Conservation (phyloP, 2,329 filamentous ascomycete genomes). For the Cladosporium velox region DNA sequence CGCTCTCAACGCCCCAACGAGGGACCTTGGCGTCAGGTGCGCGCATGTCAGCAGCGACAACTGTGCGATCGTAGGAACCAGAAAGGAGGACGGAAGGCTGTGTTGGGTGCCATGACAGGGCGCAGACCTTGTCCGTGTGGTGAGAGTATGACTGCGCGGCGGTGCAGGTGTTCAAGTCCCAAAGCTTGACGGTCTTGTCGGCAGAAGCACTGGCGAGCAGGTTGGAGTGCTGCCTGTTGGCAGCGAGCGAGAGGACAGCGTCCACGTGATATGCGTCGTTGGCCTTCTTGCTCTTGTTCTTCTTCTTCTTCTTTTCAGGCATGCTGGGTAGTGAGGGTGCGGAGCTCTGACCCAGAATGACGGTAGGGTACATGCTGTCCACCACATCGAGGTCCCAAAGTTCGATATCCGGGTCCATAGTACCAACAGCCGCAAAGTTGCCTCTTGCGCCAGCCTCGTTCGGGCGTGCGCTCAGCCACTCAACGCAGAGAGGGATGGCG, state of each 20-base stretch:
- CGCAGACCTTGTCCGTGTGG: slow-evolving; percentile 98
- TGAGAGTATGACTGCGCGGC: slow-evolving; percentile 95
- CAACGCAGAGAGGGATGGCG: slow-evolving; percentile 89
- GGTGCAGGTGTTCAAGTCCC: slow-evolving; percentile 89
- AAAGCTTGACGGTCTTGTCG: slow-evolving; percentile 95
- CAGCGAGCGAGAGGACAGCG: slow-evolving; percentile 84
- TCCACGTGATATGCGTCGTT: slow-evolving; percentile 95
- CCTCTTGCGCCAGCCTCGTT: slow-evolving; percentile 72
- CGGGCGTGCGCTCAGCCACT: slow-evolving; percentile 94
- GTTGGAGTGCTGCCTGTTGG: slow-evolving; percentile 91
- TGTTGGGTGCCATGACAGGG: slow-evolving; percentile 85
- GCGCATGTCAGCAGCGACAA: slow-evolving; percentile 95
- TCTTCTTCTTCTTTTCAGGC: slow-evolving; percentile 73
- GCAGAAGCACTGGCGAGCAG: slow-evolving; percentile 92
- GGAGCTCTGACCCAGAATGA: slow-evolving; percentile 76
- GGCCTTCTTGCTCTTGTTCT: slow-evolving; percentile 83
- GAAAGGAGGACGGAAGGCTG: slow-evolving; percentile 88
- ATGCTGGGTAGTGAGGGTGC: slow-evolving; percentile 26
- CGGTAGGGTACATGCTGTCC: slow-evolving; percentile 97
- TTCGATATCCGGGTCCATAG: slow-evolving; percentile 98
- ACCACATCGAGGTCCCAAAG: slow-evolving; percentile 96
- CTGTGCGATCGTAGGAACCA: slow-evolving; percentile 91
- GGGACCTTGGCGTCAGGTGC: slow-evolving; percentile 79
- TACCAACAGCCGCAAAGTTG: slow-evolving; percentile 93
- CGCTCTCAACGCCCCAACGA: slow-evolving; percentile 91